These are phyloP conservation scores for Scheffersomyces coipomensis DNA, from an alignment of 805 yeast species.

Conservation along the genomic window DNA sequence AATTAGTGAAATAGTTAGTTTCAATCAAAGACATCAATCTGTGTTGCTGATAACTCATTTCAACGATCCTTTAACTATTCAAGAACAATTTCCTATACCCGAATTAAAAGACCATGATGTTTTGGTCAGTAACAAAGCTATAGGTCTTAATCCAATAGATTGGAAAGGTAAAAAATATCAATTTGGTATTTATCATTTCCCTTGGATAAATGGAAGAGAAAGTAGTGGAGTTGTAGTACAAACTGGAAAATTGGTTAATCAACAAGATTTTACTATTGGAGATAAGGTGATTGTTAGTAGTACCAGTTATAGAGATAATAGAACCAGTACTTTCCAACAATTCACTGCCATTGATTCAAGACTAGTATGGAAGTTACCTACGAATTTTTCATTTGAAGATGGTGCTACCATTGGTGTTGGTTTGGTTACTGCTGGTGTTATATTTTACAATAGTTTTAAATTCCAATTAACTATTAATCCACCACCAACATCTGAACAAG, in stretches of 20 bases:
- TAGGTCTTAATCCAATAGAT: constrained; percentile 48
- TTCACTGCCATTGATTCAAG: constrained; percentile 44
- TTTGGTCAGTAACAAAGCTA: constrained; percentile 22
- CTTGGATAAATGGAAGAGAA: constrained; percentile 52
- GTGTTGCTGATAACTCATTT: constrained; percentile 17
- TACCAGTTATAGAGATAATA: constrained; percentile 45
- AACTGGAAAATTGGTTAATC: constrained; percentile 28
- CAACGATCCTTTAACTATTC: constrained; percentile 16
- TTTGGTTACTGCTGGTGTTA: constrained; percentile 40
- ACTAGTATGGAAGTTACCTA: constrained; percentile 44
- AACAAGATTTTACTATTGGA: constrained; percentile 21
- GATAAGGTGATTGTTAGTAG: constrained; percentile 44
- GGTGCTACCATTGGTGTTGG: constrained; percentile 50
- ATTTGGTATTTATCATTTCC: constrained; percentile 47
- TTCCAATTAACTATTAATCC: constrained; percentile 6
- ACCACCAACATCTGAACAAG: constrained; percentile 3
- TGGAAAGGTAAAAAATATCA: constrained; percentile 48
- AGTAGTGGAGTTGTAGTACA: constrained; percentile 39
- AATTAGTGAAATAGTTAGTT: neutral
- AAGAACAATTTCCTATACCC: constrained; percentile 16
- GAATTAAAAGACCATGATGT: constrained; percentile 18
- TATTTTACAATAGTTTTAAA: constrained; percentile 19
- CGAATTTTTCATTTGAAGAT: constrained; percentile 28
- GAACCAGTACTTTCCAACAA: constrained; percentile 49
- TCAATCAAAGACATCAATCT: constrained; percentile 9